phyloP scores from a whole-genome alignment of 768 basidiomycete genomes.

The Megacollybia marginata region DNA sequence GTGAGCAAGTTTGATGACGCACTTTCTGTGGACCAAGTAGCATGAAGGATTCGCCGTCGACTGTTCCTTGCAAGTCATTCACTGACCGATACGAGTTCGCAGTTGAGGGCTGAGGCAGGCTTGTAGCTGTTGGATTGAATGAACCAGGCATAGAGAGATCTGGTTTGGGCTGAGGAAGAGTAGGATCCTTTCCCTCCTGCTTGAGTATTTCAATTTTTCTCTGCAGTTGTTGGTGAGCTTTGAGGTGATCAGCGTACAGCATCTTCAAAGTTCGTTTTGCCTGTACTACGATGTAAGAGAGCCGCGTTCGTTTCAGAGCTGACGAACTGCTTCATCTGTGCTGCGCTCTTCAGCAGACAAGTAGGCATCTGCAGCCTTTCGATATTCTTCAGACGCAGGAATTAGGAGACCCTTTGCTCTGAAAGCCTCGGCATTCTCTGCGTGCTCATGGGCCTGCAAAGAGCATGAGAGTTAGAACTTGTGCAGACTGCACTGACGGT shows the following conservation, averaged over 20 bases:
- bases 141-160: constrained; percentile 16
- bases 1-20: constrained; percentile 16
- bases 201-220: constrained; percentile 63
- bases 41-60: constrained; percentile 82
- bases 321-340: constrained; percentile 60
- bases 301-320: too few species aligned
- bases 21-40: constrained; percentile 71
- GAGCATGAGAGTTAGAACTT: neutral
- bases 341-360: constrained; percentile 66
- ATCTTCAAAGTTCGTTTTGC: constrained; percentile 72
- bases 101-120: constrained; percentile 33
- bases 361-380: constrained; percentile 72
- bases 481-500: too few species aligned
- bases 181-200: constrained; percentile 73
- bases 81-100: constrained; percentile 35
- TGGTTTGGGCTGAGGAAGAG: constrained; percentile 53
- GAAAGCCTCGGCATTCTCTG: constrained; percentile 73
- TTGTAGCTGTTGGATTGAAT: constrained; percentile 8
- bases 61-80: constrained; percentile 53
- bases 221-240: constrained; percentile 64
- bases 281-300: constrained; percentile 26
- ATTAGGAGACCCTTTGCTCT: constrained; percentile 59
- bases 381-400: constrained; percentile 66
- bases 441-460: constrained; percentile 72
- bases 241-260: constrained; percentile 69